Base-by-base conservation (phyloP, 371 early-diverging fungal genomes). In the Chytridium lagenaria region DNA sequence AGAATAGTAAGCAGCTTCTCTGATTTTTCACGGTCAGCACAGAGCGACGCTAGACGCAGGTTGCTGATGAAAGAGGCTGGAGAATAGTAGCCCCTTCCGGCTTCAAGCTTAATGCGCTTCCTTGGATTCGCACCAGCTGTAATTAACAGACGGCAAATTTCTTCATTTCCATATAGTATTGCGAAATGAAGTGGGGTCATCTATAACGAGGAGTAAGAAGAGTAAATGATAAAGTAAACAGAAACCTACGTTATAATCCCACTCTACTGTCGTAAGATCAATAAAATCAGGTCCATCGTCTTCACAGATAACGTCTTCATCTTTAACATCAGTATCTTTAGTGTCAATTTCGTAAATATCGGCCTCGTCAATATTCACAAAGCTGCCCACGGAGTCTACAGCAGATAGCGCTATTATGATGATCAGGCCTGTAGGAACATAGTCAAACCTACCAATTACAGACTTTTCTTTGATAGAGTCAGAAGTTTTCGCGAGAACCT, bases 231-330 rank as follows among this genome's bases (percentile, higher is more conserved):
- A 7, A 34, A 28, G 33, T 30, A 22, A 31, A 10, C 3, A 31
- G 23, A 31, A 19, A 12, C 40, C n/a, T 67, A 76, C 77, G 59
- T 76, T 68, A 59, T 71, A 68, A 70, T 78, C 78, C 80, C 78
- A 78, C 26, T 78, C 77, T n/a, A 26, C 64, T 15, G 49, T 36
- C 28, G 67, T 64, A n/a, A 79, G 10, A 67, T 80, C 80, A 57
- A 80, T 75, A 31, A 78, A 72, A 52, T 80, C 80, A 38, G 75
- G 40, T 0, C 71, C 55, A 12, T 77, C 67, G 40, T 72, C 75
- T n/a, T 73, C 77, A 12, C 23, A 38, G 2, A 1, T 10, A 19
- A 12, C 57, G 40, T 50, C 40, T 1, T 66, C 44, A 12, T 50
- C 68, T 72, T 72, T 68, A 15, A 22, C 38, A 5, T 71, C 76